Percentiles rank a stretch among this genome's conserved stretches.
These are phyloP conservation scores for Yamadazyma blattariae DNA, from an alignment of 1,139 yeast species.

Conservation along the genomic window DNA sequence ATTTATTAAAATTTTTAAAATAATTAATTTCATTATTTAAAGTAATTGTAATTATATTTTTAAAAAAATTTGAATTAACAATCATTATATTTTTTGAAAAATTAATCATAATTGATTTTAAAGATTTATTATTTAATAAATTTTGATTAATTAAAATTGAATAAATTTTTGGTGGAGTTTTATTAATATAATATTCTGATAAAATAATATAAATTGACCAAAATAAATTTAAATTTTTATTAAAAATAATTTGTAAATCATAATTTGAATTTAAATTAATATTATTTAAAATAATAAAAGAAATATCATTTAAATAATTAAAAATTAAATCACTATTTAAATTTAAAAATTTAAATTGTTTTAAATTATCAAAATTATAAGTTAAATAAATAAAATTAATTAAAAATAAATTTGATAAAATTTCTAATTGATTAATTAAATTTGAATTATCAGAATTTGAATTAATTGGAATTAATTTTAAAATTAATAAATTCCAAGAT, in stretches of 20 bases:
- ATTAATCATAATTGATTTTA: slow-evolving; percentile 21
- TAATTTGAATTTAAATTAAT: slow-evolving; percentile 11
- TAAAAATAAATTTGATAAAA: slow-evolving; percentile 31
- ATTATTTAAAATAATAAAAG: slow-evolving; percentile 30
- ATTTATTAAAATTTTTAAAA: slow-evolving; percentile 25
- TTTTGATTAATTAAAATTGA: slow-evolving; percentile 28
- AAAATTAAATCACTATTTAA: slow-evolving; percentile 30
- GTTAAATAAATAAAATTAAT: slow-evolving; percentile 30
- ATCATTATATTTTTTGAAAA: slow-evolving; percentile 24
- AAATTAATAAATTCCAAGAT: slow-evolving; percentile 44
- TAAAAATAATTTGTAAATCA: slow-evolving; percentile 4
- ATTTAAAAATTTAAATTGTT: slow-evolving; percentile 4
- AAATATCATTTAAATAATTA: slow-evolving; percentile 46
- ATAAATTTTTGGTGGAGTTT: slow-evolving; percentile 39
- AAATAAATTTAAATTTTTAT: slow-evolving; percentile 25
- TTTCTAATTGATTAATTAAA: slow-evolving; percentile 10
- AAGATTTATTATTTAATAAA: slow-evolving; percentile 8
- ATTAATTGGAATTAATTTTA: slow-evolving; percentile 38
- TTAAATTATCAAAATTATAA: slow-evolving; percentile 19
- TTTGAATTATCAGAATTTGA: slow-evolving; percentile 15
- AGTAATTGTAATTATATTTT: slow-evolving; percentile 36
- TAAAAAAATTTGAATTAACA: slow-evolving; percentile 24
- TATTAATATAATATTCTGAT: slow-evolving; percentile 34
- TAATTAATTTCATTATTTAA: slow-evolving; percentile 43
- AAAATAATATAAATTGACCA: slow-evolving; percentile 45